Evolutionary conservation across 1,284 basidiomycete species (phyloP).

Genomic region (Bjerkandera adusta): DNA sequence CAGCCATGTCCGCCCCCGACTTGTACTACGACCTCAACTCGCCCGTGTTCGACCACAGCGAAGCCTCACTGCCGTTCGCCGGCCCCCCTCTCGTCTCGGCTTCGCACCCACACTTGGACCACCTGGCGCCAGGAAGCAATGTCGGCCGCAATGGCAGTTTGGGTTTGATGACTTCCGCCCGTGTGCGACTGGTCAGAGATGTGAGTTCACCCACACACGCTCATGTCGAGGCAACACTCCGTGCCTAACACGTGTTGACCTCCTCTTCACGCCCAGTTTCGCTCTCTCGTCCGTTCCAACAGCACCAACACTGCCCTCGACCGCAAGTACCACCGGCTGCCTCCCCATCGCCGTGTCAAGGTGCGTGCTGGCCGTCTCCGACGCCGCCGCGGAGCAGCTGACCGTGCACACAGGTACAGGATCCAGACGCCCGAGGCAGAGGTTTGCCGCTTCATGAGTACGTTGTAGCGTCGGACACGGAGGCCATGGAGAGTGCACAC

Average conservation of each 20-base stretch:
- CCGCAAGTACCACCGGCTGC: constrained; percentile 18
- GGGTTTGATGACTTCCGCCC: constrained; percentile 33
- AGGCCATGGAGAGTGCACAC: constrained; percentile 22
- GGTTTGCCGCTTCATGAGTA: constrained; percentile 13
- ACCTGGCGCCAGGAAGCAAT: constrained; percentile 19
- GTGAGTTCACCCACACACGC: constrained; percentile 28
- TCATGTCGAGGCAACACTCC: constrained; percentile 21
- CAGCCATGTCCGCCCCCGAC: constrained; percentile 15
- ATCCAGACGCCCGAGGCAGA: constrained; percentile 6
- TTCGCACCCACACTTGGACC: constrained; percentile 20
- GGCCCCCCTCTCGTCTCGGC: constrained; percentile 24
- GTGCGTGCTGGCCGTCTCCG: constrained; percentile 16
- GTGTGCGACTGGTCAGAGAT: constrained; percentile 32
- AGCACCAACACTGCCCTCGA: constrained; percentile 23
- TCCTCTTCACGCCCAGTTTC: constrained; percentile 29
- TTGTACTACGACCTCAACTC: constrained; percentile 21
- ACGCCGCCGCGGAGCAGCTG: not conserved
- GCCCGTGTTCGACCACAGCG: no score
- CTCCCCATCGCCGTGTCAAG: constrained; percentile 21
- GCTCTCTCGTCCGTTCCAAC: constrained; percentile 31
- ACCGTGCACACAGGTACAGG: constrained; percentile 1
- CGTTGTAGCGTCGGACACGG: constrained; percentile 19
- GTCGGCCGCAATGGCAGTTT: constrained; percentile 24
- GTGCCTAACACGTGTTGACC: constrained; percentile 38
- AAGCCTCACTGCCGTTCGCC: constrained; percentile 26